phyloP scores from a whole-genome alignment of 306 rosid genomes.

The Lathyrus sativus region DNA sequence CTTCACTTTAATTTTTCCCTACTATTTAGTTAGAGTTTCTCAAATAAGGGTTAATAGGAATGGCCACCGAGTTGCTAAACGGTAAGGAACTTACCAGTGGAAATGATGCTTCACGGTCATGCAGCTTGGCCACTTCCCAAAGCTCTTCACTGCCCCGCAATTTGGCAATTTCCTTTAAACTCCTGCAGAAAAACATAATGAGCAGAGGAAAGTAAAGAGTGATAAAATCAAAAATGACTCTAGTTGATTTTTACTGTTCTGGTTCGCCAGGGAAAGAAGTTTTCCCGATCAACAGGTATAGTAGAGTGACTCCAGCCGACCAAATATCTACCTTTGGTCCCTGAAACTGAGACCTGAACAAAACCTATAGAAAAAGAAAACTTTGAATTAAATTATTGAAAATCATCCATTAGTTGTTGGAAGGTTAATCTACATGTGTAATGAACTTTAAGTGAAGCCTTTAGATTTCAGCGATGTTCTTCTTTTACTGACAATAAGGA shows the following conservation, averaged over 20 bases:
- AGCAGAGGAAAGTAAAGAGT: neutral
- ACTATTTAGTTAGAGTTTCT: too few species aligned
- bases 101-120: slow-evolving; percentile 63
- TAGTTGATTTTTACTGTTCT: slow-evolving; percentile 53
- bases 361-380: too few species aligned
- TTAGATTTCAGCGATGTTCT: neutral
- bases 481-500: neutral
- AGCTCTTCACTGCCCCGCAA: slow-evolving; percentile 71
- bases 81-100: slow-evolving; percentile 51
- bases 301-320: slow-evolving; percentile 79
- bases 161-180: slow-evolving; percentile 66
- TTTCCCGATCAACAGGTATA: slow-evolving; percentile 67
- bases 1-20: too few species aligned
- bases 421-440: too few species aligned
- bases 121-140: slow-evolving; percentile 79
- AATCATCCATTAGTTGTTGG: too few species aligned
- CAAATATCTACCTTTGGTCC: slow-evolving; percentile 73
- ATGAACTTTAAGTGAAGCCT: neutral
- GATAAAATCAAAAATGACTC: slow-evolving; percentile 6
- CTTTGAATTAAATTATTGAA: too few species aligned
- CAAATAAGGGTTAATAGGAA: too few species aligned
- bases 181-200: slow-evolving; percentile 49
- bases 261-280: slow-evolving; percentile 74
- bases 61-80: slow-evolving; percentile 32
- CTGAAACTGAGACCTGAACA: slow-evolving; percentile 62